Base-by-base conservation (phyloP, 192 early-diverging fungal species). In the Entrophospora sp. region DNA sequence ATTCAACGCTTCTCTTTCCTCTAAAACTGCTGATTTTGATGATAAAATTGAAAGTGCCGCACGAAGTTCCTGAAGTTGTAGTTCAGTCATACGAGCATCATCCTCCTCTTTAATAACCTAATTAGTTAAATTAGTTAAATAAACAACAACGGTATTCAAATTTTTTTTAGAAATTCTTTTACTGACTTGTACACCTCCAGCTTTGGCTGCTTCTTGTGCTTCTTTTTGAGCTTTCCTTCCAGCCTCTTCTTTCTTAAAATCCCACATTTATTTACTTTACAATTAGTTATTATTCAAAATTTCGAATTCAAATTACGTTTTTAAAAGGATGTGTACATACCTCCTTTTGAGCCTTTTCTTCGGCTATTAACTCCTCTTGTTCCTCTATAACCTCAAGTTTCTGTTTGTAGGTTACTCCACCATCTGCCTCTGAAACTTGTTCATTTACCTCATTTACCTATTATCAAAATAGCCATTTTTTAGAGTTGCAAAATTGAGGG, bases 351-450 rank as follows among this genome's bases (percentile, higher is more conserved):
- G 87, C 92, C 42, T 85, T 81, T 75, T 98, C 96, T 64, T 96
- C 93, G 66, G 89, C 90, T 67, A 98, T 96, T 61, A 98, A 79
- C 69, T 98, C 94, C 74, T 98, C 91, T 75, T 98, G 96, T 73
- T 98, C 87, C 62, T 95, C 87, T 52, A 98, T 71, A 32, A 96
- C 91, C 59, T 94, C 90, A 44, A 96, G 82, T 77, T 93, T 91
- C 73, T 96, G 91, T 78, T 93, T 91, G 55, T 87, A 81, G 4
- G 95, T 95, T n/a, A 91, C 90, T 25, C 82, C 85, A 51, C 95
- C 95, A 31, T 89, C 90, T 52, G 83, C 81, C 57, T 96, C 93
- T 2, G 89, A 84, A n/a, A 96, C 80, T 59, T 92, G 84, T 68
- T 95, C 69, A 52, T 91, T 87, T 1, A 93, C 91, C 76, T 96